phyloP scores from a whole-genome alignment of 495 filamentous ascomycete genomes.

The Tuber microsphaerosporum region DNA sequence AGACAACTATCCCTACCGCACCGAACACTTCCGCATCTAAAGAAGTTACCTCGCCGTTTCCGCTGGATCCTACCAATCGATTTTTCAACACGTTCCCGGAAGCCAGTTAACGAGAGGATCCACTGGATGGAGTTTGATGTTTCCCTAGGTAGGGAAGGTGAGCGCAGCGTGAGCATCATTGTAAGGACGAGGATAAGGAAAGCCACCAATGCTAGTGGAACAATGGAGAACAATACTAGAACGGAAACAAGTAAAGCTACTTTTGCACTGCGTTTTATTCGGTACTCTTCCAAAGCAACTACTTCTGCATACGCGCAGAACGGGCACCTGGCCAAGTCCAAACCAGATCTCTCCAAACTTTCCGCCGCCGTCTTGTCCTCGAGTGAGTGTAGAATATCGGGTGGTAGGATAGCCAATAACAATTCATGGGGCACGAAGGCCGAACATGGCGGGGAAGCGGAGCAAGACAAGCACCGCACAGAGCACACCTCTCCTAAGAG shows the following conservation, averaged over 20 bases:
- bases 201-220: constrained; percentile 12
- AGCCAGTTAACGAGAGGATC: not conserved
- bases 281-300: constrained; percentile 62
- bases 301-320: constrained; percentile 87
- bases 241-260: constrained; percentile 43
- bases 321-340: constrained; percentile 77
- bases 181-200: constrained; percentile 5
- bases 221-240: constrained; percentile 39
- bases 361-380: constrained; percentile 71
- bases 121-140: not conserved
- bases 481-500: constrained; percentile 63
- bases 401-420: constrained; percentile 61
- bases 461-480: constrained; percentile 66
- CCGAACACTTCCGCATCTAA: constrained; percentile 60
- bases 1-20: constrained; percentile 71
- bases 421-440: constrained; percentile 62
- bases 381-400: constrained; percentile 61
- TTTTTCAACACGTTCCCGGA: constrained; percentile 1
- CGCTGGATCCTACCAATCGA: constrained; percentile 21
- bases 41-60: constrained; percentile 44
- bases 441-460: constrained; percentile 58
- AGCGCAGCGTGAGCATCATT: constrained; percentile 7
- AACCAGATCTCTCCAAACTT: constrained; percentile 58
- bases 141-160: constrained; percentile 11
- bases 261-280: constrained; percentile 46